Evolutionary conservation across 2,329 filamentous ascomycete species (phyloP), one percentile per base, ranked within the genome.

Genomic region (Byssoonygena ceratinophila): DNA sequence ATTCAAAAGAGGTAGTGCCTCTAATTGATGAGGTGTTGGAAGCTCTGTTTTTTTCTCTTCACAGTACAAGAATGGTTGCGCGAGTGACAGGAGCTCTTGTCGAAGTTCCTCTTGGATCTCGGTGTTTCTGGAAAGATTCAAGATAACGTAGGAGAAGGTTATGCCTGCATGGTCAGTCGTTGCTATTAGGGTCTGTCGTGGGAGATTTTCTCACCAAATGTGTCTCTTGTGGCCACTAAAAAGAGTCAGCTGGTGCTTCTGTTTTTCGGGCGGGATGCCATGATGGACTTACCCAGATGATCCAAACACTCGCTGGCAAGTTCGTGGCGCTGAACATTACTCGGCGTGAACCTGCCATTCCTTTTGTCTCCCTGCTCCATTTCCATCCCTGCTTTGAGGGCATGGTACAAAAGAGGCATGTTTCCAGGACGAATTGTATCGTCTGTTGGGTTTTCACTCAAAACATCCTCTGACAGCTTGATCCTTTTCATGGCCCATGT

Each of bases 71-170:
- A 54, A 54, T 29, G 52, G 52, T 1, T 32, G 22, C 4, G n/a
- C 11, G 3, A 55, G 29, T 9, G 53, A 52, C 18, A 44, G 32
- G 29, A 55, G 43, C 25, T 55, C 53, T n/a, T 47, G 32, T 25
- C 43, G 53, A 34, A 55, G 44, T 34, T 55, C 27, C 16, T 55
- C 53, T 31, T 55, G 53, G 23, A 44, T 31, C 22, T 51, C 36
- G 32, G 44, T 48, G 14, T 52, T 50, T 43, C 49, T 48, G 23
- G 53, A 55, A 27, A 55, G 23, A 25, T 55, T 44, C 1, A 47
- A 45, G n/a, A 55, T 47, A 39, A 55, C 40, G 44, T 52, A 55
- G 1, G 48, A 51, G 18, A 55, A 55, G 9, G 48, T 52, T 18
- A 55, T 49, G 11, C 48, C 53, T 48, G 34, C 27, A 25, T 37